Percentiles rank a stretch among this genome's conserved stretches.
Conservation (phyloP, 2,329 filamentous ascomycete species). For the Epichloe bromicola region DNA sequence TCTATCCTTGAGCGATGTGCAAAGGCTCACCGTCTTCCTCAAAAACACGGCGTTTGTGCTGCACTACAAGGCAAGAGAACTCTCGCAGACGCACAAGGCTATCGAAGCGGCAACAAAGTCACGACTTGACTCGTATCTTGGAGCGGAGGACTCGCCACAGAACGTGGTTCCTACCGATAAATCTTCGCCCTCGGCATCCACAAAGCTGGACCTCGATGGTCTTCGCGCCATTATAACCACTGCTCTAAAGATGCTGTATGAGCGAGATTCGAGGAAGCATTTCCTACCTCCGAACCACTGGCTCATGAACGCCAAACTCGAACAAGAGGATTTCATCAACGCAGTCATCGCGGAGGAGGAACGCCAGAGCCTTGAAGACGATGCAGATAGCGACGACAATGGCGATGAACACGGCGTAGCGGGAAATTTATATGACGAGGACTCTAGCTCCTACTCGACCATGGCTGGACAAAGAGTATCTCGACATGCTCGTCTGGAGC, state of each 20-base stretch:
- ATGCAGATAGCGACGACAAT: conserved; percentile 14
- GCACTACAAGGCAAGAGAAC: conserved; percentile 67
- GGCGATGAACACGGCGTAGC: conserved; percentile 18
- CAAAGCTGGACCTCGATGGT: conserved; percentile 54
- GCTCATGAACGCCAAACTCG: conserved; percentile 81
- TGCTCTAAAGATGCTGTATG: conserved; percentile 77
- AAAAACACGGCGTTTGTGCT: conserved; percentile 85
- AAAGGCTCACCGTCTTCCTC: conserved; percentile 64
- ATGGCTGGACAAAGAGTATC: conserved; percentile 44
- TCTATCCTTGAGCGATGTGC: conserved; percentile 58
- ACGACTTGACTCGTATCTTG: conserved; percentile 19
- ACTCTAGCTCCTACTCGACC: conserved; percentile 18
- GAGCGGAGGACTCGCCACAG: conserved; percentile 1
- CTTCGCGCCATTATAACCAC: conserved; percentile 70
- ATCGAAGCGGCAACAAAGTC: conserved; percentile 11
- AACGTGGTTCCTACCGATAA: background rate
- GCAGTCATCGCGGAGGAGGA: conserved; percentile 84
- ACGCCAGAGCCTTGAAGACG: conserved; percentile 47
- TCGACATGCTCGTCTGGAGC: conserved; percentile 51
- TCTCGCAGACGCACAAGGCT: conserved; percentile 21
- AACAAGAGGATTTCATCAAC: conserved; percentile 78
- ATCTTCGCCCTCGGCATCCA: conserved; percentile 5
- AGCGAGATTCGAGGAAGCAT: conserved; percentile 75
- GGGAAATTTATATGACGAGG: conserved; percentile 20
- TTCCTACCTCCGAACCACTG: conserved; percentile 80